phyloP scores from a whole-genome alignment of 306 rosid genomes.

The Prunus kanzakura region DNA sequence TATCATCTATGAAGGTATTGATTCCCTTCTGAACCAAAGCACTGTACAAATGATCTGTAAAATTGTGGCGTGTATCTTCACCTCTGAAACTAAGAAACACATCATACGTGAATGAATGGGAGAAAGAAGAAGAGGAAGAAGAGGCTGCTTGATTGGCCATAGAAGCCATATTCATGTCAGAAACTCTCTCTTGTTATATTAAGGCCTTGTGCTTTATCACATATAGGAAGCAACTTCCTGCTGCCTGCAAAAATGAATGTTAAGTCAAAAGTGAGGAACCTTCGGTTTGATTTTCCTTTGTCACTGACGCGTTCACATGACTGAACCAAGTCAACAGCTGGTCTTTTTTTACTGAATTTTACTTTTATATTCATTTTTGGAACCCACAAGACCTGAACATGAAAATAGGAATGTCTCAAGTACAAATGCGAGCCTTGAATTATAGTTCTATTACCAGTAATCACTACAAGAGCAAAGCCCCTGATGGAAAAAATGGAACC shows the following conservation, averaged over 20 bases:
- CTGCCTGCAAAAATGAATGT: not conserved
- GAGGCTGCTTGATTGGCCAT: not conserved
- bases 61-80: not conserved
- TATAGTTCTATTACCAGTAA: slow-evolving; percentile 48
- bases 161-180: not conserved
- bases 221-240: not conserved
- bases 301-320: too few relatives aligned
- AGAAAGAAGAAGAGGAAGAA: not conserved
- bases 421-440: not conserved
- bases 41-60: not conserved
- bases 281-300: not conserved
- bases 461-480: slow-evolving; percentile 72
- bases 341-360: too few relatives aligned
- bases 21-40: not conserved
- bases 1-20: not conserved
- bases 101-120: not conserved
- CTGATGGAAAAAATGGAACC: slow-evolving; percentile 62
- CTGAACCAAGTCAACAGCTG: too few relatives aligned
- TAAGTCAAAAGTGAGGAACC: not conserved
- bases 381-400: not conserved
- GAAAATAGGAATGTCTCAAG: not conserved
- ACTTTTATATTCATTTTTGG: not conserved
- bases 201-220: not conserved
- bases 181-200: not conserved
- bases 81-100: not conserved